Conservation (phyloP, 2,329 filamentous ascomycete species). For the Cryoendolithus antarcticus region DNA sequence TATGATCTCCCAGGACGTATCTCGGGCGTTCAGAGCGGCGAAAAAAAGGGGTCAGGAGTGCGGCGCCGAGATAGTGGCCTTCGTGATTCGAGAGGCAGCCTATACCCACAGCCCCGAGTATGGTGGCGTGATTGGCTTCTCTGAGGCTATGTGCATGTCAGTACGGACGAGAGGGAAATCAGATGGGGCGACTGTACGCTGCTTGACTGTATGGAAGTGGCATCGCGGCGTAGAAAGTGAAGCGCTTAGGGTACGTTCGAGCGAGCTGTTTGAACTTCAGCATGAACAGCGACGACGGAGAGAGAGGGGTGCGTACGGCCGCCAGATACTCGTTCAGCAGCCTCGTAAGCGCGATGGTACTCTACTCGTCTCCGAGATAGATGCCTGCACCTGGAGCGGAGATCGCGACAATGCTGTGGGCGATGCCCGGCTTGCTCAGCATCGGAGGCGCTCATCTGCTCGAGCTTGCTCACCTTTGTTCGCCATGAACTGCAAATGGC, state of each 20-base stretch:
- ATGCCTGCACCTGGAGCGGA: conserved; percentile 26
- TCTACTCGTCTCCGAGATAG: conserved; percentile 15
- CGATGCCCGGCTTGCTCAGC: conserved; percentile 10
- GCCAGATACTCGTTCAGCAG: conserved; percentile 23
- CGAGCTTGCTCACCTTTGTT: no score
- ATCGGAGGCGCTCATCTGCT: no score
- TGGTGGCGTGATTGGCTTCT: conserved; percentile 20
- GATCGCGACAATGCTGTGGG: conserved; percentile 20
- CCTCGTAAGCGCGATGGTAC: conserved; percentile 22
- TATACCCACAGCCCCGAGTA: conserved; percentile 34
- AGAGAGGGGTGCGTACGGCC: conserved; percentile 1
- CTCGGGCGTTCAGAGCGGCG: conserved; percentile 27
- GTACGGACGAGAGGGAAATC: no score
- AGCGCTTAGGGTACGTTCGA: conserved; percentile 2
- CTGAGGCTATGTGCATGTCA: conserved; percentile 8
- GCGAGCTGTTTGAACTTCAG: conserved; percentile 1
- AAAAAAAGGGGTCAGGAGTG: conserved; percentile 31
- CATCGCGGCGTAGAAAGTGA: conserved; percentile 8
- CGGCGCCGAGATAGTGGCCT: conserved; percentile 37
- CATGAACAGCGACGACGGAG: not conserved
- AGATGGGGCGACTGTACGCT: conserved; percentile 2
- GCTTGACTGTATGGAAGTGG: conserved; percentile 7
- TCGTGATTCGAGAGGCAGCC: conserved; percentile 38
- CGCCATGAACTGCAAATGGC: conserved; percentile 23
- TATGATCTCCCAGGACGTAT: conserved; percentile 15